These are phyloP conservation scores for Fusarium vanettenii DNA, from an alignment of 2,329 filamentous ascomycete species.

Conservation along the genomic window DNA sequence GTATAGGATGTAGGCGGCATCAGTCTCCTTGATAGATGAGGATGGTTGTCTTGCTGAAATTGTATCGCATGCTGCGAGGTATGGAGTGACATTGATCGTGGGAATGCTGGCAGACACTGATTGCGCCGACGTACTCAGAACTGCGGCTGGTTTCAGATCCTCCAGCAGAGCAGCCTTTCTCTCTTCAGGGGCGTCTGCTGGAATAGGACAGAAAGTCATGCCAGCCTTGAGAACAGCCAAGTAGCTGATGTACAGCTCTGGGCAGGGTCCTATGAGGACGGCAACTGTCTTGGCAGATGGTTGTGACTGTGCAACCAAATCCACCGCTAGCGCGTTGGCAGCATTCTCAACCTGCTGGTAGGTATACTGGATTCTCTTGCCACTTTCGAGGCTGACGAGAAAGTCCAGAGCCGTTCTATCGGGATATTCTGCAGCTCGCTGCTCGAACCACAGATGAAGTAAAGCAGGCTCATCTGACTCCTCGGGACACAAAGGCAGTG, in stretches of 20 bases:
- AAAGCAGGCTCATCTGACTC: background rate
- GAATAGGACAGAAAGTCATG: constrained; percentile 16
- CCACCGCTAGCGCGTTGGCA: background rate
- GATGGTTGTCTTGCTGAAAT: background rate
- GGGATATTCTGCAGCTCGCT: background rate
- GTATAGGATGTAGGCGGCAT: constrained; percentile 9
- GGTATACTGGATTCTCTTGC: background rate
- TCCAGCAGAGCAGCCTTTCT: constrained; percentile 3
- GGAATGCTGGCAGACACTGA: too few relatives aligned
- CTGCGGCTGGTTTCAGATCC: constrained; percentile 1
- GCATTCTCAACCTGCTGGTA: constrained; percentile 2
- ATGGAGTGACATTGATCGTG: background rate
- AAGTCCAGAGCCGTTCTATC: constrained; percentile 5
- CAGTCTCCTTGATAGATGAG: background rate
- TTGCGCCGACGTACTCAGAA: background rate
- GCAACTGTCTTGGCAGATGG: constrained; percentile 2
- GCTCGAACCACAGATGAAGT: constrained; percentile 15
- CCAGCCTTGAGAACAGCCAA: constrained; percentile 12
- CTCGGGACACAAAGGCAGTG: background rate
- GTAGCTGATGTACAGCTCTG: constrained; percentile 23
- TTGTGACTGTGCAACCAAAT: background rate
- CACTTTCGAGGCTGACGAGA: background rate
- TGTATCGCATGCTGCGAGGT: background rate
- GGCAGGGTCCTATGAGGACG: constrained; percentile 3
- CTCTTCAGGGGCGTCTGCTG: constrained; percentile 2